Base-by-base conservation (phyloP, 306 rosid species). In the Lupinus albus region DNA sequence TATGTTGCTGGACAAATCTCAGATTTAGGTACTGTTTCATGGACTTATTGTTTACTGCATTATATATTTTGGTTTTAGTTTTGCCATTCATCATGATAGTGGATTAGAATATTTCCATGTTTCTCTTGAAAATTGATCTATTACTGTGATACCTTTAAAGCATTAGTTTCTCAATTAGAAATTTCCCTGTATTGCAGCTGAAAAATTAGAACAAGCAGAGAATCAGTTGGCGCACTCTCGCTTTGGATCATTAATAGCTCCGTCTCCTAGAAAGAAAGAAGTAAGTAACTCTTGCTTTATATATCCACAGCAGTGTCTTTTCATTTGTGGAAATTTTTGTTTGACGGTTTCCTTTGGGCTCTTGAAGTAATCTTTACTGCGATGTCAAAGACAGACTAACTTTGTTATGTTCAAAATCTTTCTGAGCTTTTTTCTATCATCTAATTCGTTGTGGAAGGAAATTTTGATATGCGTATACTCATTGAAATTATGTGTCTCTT, bases 1-100 rank as follows among this genome's bases (percentile, higher is more conserved):
- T 94, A 85, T 32, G 96, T 94, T 76, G 97, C 95, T 11, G 95
- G 99, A 52, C 99, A 91, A 80, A 94, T 94, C 73, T 94, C 91
- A 0, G 97, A 90, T 81, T 74, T 90, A 84, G 99, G 97, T 94
- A 91, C 44, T 49, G 16, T 47, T 70, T 41, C 41, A 41, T 2
- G 30, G 70, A 9, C 71, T 63, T 52, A 5, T 35, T n/a, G 38
- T 30, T 21, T 55, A 3, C 36, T 32, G 33, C n/a, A 11, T n/a
- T 45, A 3, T 68, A 4, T 55, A 25, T 56, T 38, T 68, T 41
- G 57, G 42, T 44, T 64, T 33, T 25, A 20, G 36, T 25, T 54
- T 58, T 62, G 14, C 64, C 1, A 9, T 59, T 17, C 7, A 7
- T 47, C 47, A 21, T 35, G 13, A 48, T 13, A 1, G 17, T 62